Evolutionary conservation across 306 rosid species (phyloP), one percentile per base, ranked within the genome.

Genomic region (Prinsepia uniflora): DNA sequence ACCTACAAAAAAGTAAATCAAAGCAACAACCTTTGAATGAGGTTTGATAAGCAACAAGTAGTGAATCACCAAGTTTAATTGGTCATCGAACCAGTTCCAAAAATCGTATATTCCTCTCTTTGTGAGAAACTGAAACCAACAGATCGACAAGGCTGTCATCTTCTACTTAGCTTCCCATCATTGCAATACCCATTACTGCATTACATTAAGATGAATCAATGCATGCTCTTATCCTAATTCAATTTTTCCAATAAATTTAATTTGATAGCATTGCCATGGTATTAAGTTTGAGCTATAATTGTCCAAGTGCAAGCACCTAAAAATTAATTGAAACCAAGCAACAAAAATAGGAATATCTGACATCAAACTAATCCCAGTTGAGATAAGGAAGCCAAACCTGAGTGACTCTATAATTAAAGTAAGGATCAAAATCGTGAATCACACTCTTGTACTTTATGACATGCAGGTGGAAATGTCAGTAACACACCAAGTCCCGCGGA

Each of bases 21-120:
- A 53, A 14, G 55, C 61, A 50, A 68, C 42, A 36, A 65, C 48
- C 65, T 40, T 22, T 41, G 66, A 43, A 57, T 57, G 50, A 60
- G 60, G 75, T 43, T 18, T 30, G n/a, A 54, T 6, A 11, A 20
- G 14, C 46, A 42, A 42, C 10, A 8, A 52, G 42, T 22, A 50
- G 75, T 24, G 75, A 75, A 61, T 65, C 87, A 94, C 98, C 97
- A 94, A 63, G 98, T 94, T 46, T 97, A n/a, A n/a, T n/a, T n/a
- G 89, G 68, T 94, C 98, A 82, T 94, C 98, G 78, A 94, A 94
- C 98, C 98, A 94, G 80, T 94, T 94, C 98, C 97, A 90, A 81
- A 94, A 94, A 59, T 94, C 97, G 81, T 94, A 94, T 80, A 90
- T 89, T 67, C 98, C 98, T 72, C 86, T 94, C 90, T 94, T 94